Conservation (phyloP, 768 basidiomycete genomes). For the Cystofilobasidium capitatum region DNA sequence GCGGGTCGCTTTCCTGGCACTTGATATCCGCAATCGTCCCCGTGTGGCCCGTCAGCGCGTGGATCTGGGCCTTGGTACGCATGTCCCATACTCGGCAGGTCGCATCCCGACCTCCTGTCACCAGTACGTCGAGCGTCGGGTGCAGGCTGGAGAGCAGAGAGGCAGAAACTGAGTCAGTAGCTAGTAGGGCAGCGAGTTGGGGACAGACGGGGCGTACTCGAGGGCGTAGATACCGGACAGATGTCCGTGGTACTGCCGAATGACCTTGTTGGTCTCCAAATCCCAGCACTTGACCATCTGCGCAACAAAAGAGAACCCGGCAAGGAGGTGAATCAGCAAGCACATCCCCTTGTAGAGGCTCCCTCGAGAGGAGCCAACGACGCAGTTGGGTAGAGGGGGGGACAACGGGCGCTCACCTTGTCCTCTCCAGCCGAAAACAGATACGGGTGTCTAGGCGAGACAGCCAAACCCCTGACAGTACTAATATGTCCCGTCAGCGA, state of each 20-base stretch:
- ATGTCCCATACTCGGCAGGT: constrained; percentile 99
- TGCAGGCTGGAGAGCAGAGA: constrained; percentile 51
- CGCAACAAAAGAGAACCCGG: no score
- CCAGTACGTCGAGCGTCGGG: constrained; percentile 88
- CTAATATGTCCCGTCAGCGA: constrained; percentile 95
- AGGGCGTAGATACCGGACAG: constrained; percentile 94
- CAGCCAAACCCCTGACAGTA: constrained; percentile 87
- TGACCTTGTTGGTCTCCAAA: constrained; percentile 95
- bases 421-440: constrained; percentile 96
- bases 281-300: constrained; percentile 99
- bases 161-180: background rate
- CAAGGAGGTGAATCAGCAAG: background rate
- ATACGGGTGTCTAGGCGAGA: constrained; percentile 88
- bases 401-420: constrained; percentile 68
- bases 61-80: constrained; percentile 93
- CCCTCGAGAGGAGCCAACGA: background rate
- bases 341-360: background rate
- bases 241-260: constrained; percentile 96
- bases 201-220: constrained; percentile 38
- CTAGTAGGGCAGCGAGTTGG: background rate
- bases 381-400: no score
- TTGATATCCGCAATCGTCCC: constrained; percentile 91
- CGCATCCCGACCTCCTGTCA: constrained; percentile 91
- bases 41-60: constrained; percentile 85
- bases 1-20: constrained; percentile 93